phyloP scores from a whole-genome alignment of 108 stramenopile genomes.

The Cyclotella baltica region DNA sequence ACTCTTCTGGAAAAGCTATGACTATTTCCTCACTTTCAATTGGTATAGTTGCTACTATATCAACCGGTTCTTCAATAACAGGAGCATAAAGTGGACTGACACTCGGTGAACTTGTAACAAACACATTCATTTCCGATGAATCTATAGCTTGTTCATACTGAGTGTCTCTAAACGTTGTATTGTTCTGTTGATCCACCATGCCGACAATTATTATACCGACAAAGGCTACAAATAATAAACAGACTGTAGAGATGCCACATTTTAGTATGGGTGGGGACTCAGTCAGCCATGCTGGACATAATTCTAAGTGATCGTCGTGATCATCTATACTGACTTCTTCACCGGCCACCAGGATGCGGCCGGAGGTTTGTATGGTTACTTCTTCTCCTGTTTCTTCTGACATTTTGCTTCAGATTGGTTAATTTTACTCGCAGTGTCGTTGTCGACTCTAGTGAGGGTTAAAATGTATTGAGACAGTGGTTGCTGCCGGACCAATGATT shows the following conservation, averaged over 20 bases:
- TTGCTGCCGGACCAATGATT: no score
- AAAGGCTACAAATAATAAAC: slow-evolving; percentile 18
- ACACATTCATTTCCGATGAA: neutral
- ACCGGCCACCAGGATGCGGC: neutral
- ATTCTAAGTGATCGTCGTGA: neutral
- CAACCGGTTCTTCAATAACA: neutral
- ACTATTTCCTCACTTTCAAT: slow-evolving; percentile 6
- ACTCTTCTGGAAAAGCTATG: slow-evolving; percentile 24
- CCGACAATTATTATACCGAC: slow-evolving; percentile 21
- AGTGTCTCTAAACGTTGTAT: neutral
- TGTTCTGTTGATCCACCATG: neutral
- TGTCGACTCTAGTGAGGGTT: no score
- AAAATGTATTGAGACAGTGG: no score
- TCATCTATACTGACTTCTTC: neutral
- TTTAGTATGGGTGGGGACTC: slow-evolving; percentile 28
- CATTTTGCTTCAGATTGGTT: no score
- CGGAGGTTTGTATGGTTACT: neutral
- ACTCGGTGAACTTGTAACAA: slow-evolving; percentile 3
- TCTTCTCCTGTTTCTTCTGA: neutral
- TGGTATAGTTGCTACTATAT: slow-evolving; percentile 14
- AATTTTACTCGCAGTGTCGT: no score
- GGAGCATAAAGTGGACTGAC: no score
- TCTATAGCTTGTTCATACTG: slow-evolving; percentile 8
- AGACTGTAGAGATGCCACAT: neutral
- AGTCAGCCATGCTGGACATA: slow-evolving; percentile 28